phyloP scores from a whole-genome alignment of 768 basidiomycete genomes.

The Amanita thiersii region DNA sequence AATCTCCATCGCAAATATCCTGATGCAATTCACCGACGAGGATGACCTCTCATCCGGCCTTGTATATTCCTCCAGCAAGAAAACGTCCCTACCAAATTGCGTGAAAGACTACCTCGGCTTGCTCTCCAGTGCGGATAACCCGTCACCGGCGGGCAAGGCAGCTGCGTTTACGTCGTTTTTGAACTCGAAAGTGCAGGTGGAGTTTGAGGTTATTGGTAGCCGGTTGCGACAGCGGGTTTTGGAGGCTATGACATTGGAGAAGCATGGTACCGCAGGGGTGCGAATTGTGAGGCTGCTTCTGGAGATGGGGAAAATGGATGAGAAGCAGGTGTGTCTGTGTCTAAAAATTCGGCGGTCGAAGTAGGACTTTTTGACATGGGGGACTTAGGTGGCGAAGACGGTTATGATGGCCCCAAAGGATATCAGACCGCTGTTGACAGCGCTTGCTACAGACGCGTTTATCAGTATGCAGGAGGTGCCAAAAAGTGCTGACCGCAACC shows the following conservation, averaged over 20 bases:
- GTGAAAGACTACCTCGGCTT: conserved; percentile 80
- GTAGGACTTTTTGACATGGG: no score
- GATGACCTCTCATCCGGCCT: conserved; percentile 58
- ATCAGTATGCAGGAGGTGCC: conserved; percentile 93
- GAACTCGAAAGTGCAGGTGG: conserved; percentile 69
- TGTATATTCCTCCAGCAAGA: conserved; percentile 39
- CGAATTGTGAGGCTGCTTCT: conserved; percentile 73
- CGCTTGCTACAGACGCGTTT: conserved; percentile 71
- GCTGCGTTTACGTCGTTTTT: conserved; percentile 65
- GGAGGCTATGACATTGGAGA: conserved; percentile 74
- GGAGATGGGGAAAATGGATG: conserved; percentile 86
- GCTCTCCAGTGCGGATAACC: conserved; percentile 76
- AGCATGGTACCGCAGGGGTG: conserved; percentile 77
- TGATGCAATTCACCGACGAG: conserved; percentile 55
- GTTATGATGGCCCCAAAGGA: conserved; percentile 91
- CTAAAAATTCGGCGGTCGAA: no score
- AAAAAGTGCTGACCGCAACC: conserved; percentile 83
- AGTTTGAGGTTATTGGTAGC: conserved; percentile 65
- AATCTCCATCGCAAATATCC: conserved; percentile 56
- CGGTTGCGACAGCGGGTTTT: conserved; percentile 64
- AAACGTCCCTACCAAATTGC: conserved; percentile 47
- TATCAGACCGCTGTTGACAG: conserved; percentile 71
- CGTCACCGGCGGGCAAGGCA: conserved; percentile 60
- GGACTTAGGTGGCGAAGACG: conserved; percentile 76
- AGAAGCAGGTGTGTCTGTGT: conserved; percentile 70